Conservation (phyloP, 1,284 basidiomycete genomes). For the Fistulinella cinereoalba region DNA sequence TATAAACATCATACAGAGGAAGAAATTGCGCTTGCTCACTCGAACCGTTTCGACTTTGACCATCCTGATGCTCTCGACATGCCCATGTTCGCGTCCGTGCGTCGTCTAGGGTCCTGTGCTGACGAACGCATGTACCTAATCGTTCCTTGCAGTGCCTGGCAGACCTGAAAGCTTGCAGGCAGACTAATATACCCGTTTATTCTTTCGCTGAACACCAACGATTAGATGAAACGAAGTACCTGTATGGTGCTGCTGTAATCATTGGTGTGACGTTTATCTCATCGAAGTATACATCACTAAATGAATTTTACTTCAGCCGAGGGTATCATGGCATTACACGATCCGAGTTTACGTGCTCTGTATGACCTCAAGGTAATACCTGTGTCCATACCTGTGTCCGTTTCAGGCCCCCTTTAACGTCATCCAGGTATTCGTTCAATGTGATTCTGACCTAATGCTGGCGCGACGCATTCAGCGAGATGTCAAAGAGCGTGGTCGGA, state of each 20-base stretch:
- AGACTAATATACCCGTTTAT: constrained; percentile 89
- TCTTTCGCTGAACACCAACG: constrained; percentile 92
- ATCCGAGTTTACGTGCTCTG: constrained; percentile 71
- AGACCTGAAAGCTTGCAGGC: constrained; percentile 80
- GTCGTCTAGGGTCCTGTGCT: constrained; percentile 21
- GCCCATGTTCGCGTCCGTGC: constrained; percentile 76
- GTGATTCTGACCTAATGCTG: constrained; percentile 96
- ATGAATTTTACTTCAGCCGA: constrained; percentile 61
- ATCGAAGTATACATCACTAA: constrained; percentile 1
- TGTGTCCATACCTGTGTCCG: constrained; percentile 8
- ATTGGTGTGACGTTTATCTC: constrained; percentile 54
- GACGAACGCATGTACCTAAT: constrained; percentile 1
- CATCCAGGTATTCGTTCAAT: constrained; percentile 74
- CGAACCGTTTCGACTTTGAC: constrained; percentile 89
- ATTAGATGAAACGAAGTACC: constrained; percentile 80
- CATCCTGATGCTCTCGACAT: constrained; percentile 94
- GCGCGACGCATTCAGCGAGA: constrained; percentile 89
- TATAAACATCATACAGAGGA: constrained; percentile 81
- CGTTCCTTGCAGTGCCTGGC: constrained; percentile 61
- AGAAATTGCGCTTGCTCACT: constrained; percentile 78
- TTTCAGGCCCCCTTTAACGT: background rate
- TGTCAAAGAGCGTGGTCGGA: constrained; percentile 82
- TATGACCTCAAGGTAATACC: constrained; percentile 86
- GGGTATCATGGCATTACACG: constrained; percentile 90
- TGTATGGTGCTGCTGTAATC: constrained; percentile 95